These are phyloP conservation scores for Halteria grandinella DNA, from an alignment of 73 alveolate species.

Conservation along the genomic window DNA sequence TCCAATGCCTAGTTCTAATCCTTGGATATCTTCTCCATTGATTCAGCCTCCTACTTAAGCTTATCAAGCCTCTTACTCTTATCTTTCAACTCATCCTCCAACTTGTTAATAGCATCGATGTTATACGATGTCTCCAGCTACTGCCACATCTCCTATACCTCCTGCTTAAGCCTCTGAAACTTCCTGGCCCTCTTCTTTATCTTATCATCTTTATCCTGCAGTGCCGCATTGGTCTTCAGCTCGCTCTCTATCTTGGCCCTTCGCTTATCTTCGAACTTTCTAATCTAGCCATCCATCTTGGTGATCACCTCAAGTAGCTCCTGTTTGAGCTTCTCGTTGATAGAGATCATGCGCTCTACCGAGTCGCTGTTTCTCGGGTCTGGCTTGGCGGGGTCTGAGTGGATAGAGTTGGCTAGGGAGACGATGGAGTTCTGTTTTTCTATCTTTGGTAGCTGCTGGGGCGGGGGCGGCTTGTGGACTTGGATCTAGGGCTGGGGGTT, in stretches of 20 bases:
- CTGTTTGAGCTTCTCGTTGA: constrained; percentile 50
- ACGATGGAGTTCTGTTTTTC: too few relatives aligned
- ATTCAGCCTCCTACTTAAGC: constrained; percentile 12
- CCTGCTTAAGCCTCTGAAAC: constrained; percentile 43
- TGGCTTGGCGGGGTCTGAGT: too few relatives aligned
- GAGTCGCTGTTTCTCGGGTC: constrained; percentile 16
- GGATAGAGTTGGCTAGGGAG: too few relatives aligned
- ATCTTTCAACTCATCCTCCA: constrained; percentile 65
- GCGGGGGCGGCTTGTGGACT: too few relatives aligned
- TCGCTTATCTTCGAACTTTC: constrained; percentile 32
- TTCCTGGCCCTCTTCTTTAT: constrained; percentile 39
- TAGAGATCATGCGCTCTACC: constrained; percentile 30
- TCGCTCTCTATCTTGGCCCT: constrained; percentile 35
- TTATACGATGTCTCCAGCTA: constrained; percentile 65
- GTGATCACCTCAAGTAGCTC: constrained; percentile 40
- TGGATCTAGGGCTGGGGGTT: too few relatives aligned
- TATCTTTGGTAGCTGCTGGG: too few relatives aligned
- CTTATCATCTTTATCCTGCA: constrained; percentile 27
- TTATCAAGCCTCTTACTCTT: background rate
- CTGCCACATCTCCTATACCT: constrained; percentile 53
- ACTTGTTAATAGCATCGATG: constrained; percentile 40
- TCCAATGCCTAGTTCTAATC: constrained; percentile 55
- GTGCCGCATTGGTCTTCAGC: background rate
- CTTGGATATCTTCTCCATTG: constrained; percentile 29
- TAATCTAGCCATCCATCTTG: constrained; percentile 30